Evolutionary conservation across 2,329 filamentous ascomycete species (phyloP), one percentile per base, ranked within the genome.

Genomic region (Aspergillus cejpii): DNA sequence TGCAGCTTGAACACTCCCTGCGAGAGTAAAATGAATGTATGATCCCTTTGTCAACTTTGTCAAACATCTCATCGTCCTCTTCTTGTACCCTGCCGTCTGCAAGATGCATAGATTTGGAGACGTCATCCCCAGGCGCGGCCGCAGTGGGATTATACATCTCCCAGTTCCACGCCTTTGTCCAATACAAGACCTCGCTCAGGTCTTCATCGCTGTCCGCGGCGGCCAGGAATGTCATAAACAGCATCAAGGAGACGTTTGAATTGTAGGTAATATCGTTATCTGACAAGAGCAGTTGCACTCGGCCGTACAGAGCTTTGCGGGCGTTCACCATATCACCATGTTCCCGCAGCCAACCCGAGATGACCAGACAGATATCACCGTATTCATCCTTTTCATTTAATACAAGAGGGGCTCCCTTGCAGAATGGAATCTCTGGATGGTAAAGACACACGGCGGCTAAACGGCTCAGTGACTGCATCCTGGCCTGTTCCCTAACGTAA

Each of bases 321-420:
- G 46, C 47, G 15, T 40, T 43, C 4, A 14, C 37, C 6, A 37
- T 5, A 36, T 43, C 40, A n/a, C 29, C 40, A 19, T 37, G 29
- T n/a, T 37, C 15, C 29, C 28, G 28, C 12, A 43, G 28, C 40
- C 40, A 43, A 19, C 28, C 36, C 28, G 40, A 43, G n/a, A 43
- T 34, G 8, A 43, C 17, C 17, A 43, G 5, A n/a, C 28, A 43
- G 31, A 26, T n/a, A 20, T 37, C 40, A 36, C 40, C 15, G 10
- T 15, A 31, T 3, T 31, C 28, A 2, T 12, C 28, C n/a, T 8
- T 15, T 31, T 31, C 6, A n/a, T 31, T 14, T 7, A 31, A 15
- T 31, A 2, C 10, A 12, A 31, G 28, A 29, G 28, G 28, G 28
- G 28, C 6, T 14, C 5, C n/a, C 6, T n/a, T 14, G 28, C 28